These are phyloP conservation scores for Microcyclosporella mali DNA, from an alignment of 2,329 filamentous ascomycete genomes.

Conservation along the genomic window DNA sequence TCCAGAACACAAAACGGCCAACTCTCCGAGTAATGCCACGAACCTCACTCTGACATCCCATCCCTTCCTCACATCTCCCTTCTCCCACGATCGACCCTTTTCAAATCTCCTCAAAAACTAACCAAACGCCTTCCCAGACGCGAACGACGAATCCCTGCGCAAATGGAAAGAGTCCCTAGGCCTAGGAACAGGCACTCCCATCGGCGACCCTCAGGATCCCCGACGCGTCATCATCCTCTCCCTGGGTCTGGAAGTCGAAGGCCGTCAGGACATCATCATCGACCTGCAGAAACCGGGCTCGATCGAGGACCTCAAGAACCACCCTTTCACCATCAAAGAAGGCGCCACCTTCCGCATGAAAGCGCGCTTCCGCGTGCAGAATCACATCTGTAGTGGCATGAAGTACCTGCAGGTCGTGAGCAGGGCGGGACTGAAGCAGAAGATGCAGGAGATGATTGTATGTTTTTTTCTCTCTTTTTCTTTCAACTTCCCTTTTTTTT, in stretches of 20 bases:
- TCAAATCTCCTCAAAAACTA: neutral
- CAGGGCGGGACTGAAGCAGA: constrained; percentile 79
- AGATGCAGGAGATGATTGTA: constrained; percentile 95
- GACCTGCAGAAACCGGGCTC: constrained; percentile 71
- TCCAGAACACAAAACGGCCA: constrained; percentile 49
- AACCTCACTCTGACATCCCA: neutral
- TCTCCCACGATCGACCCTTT: neutral
- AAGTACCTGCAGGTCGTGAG: constrained; percentile 95
- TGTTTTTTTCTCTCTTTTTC: constrained; percentile 45
- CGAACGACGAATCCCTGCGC: constrained; percentile 85
- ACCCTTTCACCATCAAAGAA: constrained; percentile 98
- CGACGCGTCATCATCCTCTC: constrained; percentile 90
- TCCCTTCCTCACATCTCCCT: neutral
- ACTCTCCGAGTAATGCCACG: neutral
- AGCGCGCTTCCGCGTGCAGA: constrained; percentile 89
- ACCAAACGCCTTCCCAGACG: constrained; percentile 40
- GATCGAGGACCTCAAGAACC: constrained; percentile 72
- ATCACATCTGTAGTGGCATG: constrained; percentile 88
- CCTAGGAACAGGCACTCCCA: constrained; percentile 56
- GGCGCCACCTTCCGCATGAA: constrained; percentile 91
- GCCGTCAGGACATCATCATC: constrained; percentile 78
- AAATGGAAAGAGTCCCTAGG: constrained; percentile 97
- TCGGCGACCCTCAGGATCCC: constrained; percentile 60
- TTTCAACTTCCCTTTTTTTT: too few species aligned
- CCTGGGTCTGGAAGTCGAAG: constrained; percentile 76